These are phyloP conservation scores for Odontarrhena argentea DNA, from an alignment of 345 rosid species.

Conservation along the genomic window DNA sequence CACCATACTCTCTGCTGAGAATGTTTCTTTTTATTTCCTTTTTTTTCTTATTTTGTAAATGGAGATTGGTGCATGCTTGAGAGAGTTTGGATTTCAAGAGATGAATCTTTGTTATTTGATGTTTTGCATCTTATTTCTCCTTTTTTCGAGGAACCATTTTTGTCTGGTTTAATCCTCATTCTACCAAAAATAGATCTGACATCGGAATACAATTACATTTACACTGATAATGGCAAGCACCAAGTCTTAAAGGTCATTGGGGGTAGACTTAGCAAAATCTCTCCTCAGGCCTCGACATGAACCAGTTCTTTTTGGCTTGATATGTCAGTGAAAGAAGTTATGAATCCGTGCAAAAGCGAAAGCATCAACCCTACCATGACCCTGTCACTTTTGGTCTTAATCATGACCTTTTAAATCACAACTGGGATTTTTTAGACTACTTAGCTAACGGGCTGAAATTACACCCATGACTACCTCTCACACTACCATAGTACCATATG, in stretches of 20 bases:
- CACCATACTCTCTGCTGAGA: slow-evolving; percentile 12
- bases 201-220: neutral
- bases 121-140: slow-evolving; percentile 17
- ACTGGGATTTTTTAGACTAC: too few relatives aligned
- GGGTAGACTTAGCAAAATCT: slow-evolving; percentile 77
- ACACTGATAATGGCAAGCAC: slow-evolving; percentile 52
- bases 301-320: too few relatives aligned
- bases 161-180: slow-evolving; percentile 1
- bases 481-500: too few relatives aligned
- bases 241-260: slow-evolving; percentile 76
- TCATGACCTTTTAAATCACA: too few relatives aligned
- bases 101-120: slow-evolving; percentile 27
- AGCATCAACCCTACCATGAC: too few relatives aligned
- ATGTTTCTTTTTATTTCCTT: neutral
- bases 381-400: too few relatives aligned
- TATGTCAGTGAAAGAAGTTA: neutral
- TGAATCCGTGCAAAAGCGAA: too few relatives aligned
- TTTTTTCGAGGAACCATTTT: slow-evolving; percentile 16
- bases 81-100: slow-evolving; percentile 35
- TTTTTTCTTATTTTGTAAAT: slow-evolving; percentile 22
- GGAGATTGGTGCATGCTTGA: slow-evolving; percentile 36
- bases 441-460: too few relatives aligned
- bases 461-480: too few relatives aligned
- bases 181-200: neutral
- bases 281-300: slow-evolving; percentile 66